These are phyloP conservation scores for Arthrobotrys megalospora DNA, from an alignment of 2,329 filamentous ascomycete genomes.

Conservation along the genomic window DNA sequence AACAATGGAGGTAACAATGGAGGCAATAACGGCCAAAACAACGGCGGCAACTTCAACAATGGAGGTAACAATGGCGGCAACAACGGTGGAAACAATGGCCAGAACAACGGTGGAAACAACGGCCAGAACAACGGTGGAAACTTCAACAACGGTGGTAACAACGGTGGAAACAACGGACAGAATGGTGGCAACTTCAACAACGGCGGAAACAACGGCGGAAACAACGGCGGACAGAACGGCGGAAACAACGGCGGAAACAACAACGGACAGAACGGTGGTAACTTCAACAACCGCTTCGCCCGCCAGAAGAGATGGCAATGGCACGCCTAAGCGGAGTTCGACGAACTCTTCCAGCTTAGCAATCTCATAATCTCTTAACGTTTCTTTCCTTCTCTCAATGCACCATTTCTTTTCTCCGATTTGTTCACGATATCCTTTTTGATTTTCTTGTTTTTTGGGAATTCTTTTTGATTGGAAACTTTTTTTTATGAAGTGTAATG, in stretches of 20 bases:
- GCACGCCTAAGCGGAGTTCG: neutral
- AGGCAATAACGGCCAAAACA: slow-evolving; percentile 4
- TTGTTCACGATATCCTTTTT: slow-evolving; percentile 19
- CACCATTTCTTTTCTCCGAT: neutral
- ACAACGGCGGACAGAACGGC: slow-evolving; percentile 10
- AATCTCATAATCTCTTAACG: neutral
- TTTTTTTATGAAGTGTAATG: slow-evolving; percentile 5
- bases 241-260: slow-evolving; percentile 21
- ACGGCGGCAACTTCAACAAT: neutral
- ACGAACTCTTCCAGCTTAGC: neutral
- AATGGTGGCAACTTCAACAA: neutral
- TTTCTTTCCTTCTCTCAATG: neutral
- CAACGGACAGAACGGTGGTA: neutral
- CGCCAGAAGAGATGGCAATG: slow-evolving; percentile 16
- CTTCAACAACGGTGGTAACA: neutral
- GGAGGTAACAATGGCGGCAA: neutral
- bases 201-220: slow-evolving; percentile 18
- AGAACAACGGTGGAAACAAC: neutral
- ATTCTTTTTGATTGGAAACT: slow-evolving; percentile 12
- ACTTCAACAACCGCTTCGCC: slow-evolving; percentile 5
- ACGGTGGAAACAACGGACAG: slow-evolving; percentile 5
- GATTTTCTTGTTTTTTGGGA: neutral
- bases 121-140: slow-evolving; percentile 2
- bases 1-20: neutral
- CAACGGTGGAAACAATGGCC: neutral